Evolutionary conservation across 148 eudicot species (phyloP), one percentile per base, ranked within the genome.

Genomic region (Dysphania ambrosioides): DNA sequence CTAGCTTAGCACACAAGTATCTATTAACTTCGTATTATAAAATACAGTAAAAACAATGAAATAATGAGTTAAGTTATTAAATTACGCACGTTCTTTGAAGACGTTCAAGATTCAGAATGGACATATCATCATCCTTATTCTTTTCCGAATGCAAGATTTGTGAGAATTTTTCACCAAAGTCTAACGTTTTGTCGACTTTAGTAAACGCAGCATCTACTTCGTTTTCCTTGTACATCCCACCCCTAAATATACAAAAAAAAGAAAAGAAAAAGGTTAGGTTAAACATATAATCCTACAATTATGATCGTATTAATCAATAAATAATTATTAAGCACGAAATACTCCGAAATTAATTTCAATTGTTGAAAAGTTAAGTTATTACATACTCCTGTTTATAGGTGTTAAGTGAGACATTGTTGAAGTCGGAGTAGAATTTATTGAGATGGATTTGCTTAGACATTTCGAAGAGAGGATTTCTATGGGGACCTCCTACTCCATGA

Each of bases 401-500:
- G 56, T 81, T 73, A 12, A 47, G 60, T 18, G 81, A 68, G n/a
- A 81, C 23, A 57, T 78, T 81, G 65, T 35, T 70, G 56, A 66
- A 81, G 63, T 78, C 75, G 2, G 80, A 78, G 38, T 32, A 74
- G 29, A 78, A 81, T 15, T 40, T 61, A 19, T 81, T 69, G 68
- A 81, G 84, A 19, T 78, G 70, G 27, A 81, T 77, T 74, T 73
- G 53, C 26, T 81, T 70, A 42, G 79, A 72, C 82, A 82, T 70
- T 44, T 82, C 84, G 75, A 72, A 78, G 42, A 82, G 72, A 57
- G 84, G 84, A n/a, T 78, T 82, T 24, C 62, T 74, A 40, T 11
- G 18, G 1, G 67, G 75, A 57, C 84, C 84, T 24, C 79, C 82
- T 9, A 40, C 79, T 1, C 84, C 84, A 75, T 74, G 79, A 9